These are phyloP conservation scores for Rhizophora apiculata DNA, from an alignment of 345 rosid genomes.

Conservation along the genomic window DNA sequence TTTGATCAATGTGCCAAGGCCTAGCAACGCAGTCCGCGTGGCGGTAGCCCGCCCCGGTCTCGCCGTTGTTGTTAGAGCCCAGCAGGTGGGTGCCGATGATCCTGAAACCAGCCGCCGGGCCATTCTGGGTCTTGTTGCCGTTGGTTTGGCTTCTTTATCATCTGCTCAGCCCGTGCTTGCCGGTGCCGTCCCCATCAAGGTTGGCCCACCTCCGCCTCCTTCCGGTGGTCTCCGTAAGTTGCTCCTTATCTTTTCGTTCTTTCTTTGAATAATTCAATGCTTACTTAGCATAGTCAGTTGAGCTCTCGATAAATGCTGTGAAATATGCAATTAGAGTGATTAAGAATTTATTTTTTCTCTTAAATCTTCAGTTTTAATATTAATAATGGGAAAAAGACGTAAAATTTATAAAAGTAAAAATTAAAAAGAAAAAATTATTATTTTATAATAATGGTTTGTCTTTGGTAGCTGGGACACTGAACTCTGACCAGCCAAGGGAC, in stretches of 20 bases:
- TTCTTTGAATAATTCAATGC: neutral
- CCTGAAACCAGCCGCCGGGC: constrained; percentile 73
- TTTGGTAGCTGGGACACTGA: constrained; percentile 80
- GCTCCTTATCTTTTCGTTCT: constrained; percentile 17
- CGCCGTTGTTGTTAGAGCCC: constrained; percentile 57
- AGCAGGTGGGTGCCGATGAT: constrained; percentile 39
- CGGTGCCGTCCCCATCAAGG: constrained; percentile 60
- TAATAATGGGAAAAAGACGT: no score
- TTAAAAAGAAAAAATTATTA: no score
- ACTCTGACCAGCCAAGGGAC: constrained; percentile 88
- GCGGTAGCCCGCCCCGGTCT: constrained; percentile 35
- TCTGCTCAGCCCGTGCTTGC: constrained; percentile 76
- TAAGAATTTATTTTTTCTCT: no score
- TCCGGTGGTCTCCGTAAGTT: constrained; percentile 94
- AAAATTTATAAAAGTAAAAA: no score
- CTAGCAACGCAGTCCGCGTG: constrained; percentile 21
- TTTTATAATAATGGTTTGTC: neutral
- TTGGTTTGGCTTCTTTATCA: constrained; percentile 65
- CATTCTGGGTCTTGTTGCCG: constrained; percentile 65
- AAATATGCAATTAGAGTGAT: no score
- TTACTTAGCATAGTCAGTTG: no score
- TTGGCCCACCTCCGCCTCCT: constrained; percentile 88
- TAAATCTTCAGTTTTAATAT: no score
- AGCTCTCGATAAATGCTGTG: no score
- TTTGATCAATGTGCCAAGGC: neutral